A percentile compares a stretch with the other conserved stretches of the same genome.
These are phyloP conservation scores for Tubosaeta sp. DNA, from an alignment of 768 basidiomycete genomes.

Conservation along the genomic window DNA sequence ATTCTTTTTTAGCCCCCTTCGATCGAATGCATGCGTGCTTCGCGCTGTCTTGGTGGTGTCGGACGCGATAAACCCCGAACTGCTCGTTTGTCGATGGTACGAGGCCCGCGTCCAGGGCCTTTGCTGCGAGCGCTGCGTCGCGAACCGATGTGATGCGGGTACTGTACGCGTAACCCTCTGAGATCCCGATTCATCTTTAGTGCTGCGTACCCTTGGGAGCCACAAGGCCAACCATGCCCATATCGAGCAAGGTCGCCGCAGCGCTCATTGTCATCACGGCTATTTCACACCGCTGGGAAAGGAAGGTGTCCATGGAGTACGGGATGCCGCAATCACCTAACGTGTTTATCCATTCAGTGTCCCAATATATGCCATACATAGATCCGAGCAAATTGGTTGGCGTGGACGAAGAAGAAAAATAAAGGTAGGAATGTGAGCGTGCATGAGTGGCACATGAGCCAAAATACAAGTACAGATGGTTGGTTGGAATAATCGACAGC, in stretches of 20 bases:
- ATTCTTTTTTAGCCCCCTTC: neutral
- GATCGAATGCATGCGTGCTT: neutral
- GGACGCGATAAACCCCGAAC: neutral
- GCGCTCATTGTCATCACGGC: neutral
- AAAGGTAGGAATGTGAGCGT: neutral
- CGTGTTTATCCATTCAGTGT: conserved; percentile 4
- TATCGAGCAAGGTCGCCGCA: neutral
- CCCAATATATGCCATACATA: conserved; percentile 15
- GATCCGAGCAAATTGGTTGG: conserved; percentile 18
- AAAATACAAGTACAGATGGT: conserved; percentile 22
- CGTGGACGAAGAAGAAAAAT: neutral
- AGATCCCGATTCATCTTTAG: neutral
- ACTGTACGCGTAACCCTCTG: neutral
- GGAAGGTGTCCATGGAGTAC: neutral
- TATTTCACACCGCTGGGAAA: neutral
- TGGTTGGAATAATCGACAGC: conserved; percentile 10
- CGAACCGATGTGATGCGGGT: neutral
- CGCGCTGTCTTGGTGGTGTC: neutral
- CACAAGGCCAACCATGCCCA: neutral
- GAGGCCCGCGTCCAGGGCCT: neutral
- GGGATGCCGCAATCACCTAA: conserved; percentile 1
- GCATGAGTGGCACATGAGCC: conserved; percentile 10
- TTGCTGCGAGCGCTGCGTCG: neutral
- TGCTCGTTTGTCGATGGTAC: neutral
- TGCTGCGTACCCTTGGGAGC: neutral